phyloP scores from a whole-genome alignment of 1,139 yeast genomes.

The Blastobotrys ciferrii region DNA sequence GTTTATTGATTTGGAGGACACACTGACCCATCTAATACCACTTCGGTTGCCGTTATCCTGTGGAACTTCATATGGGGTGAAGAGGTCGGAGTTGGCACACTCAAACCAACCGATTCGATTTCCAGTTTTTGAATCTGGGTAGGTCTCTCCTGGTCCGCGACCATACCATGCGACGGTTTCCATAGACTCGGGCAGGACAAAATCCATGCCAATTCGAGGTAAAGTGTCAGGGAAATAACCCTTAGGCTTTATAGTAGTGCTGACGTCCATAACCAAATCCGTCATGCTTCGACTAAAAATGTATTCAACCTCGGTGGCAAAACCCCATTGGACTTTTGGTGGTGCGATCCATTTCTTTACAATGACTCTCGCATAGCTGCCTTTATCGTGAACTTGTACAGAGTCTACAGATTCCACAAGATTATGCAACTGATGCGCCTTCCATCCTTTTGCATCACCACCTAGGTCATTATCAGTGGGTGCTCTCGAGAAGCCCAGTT shows the following conservation, averaged over 20 bases:
- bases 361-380: constrained; percentile 17
- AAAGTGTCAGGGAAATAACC: constrained; percentile 24
- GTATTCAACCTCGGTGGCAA: constrained; percentile 18
- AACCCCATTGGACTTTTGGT: constrained; percentile 29
- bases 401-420: constrained; percentile 20
- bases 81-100: constrained; percentile 24
- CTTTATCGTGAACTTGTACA: constrained; percentile 13
- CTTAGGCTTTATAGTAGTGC: constrained; percentile 21
- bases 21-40: constrained; percentile 35
- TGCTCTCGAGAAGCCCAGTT: constrained; percentile 36
- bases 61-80: constrained; percentile 36
- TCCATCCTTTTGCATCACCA: constrained; percentile 22
- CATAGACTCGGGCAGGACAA: constrained; percentile 23
- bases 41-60: constrained; percentile 40
- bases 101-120: constrained; percentile 32
- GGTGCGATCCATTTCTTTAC: constrained; percentile 26
- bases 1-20: neutral
- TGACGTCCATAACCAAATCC: constrained; percentile 10
- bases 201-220: constrained; percentile 35
- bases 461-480: constrained; percentile 37
- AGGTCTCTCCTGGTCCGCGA: constrained; percentile 40
- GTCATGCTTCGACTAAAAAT: constrained; percentile 9
- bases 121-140: constrained; percentile 37
- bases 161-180: constrained; percentile 37
- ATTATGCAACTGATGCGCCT: constrained; percentile 21